Percentiles rank a stretch among this genome's conserved stretches.
Evolutionary conservation across 495 filamentous ascomycete genomes (phyloP).

Genomic region (Penicillium malachiteum): DNA sequence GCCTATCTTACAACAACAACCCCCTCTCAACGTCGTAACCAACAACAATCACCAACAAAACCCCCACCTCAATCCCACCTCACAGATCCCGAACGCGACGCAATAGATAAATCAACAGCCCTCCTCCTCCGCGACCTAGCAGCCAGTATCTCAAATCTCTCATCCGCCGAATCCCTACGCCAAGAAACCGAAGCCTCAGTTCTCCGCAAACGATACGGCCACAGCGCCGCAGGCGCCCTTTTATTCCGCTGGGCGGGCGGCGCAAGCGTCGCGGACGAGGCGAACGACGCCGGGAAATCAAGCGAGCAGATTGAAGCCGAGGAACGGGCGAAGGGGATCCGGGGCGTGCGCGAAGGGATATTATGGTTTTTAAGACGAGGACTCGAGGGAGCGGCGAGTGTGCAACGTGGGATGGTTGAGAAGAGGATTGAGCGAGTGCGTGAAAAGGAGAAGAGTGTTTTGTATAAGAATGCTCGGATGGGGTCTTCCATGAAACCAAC

Average conservation of each 20-base stretch:
- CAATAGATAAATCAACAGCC: conserved; percentile 83
- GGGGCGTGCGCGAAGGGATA: conserved; percentile 71
- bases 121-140: conserved; percentile 79
- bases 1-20: conserved; percentile 81
- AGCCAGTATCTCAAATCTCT: conserved; percentile 69
- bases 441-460: conserved; percentile 83
- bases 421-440: conserved; percentile 76
- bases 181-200: conserved; percentile 66
- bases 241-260: conserved; percentile 71
- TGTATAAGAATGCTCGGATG: conserved; percentile 57
- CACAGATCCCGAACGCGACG: conserved; percentile 68
- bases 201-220: conserved; percentile 66
- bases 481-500: not conserved
- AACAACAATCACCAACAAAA: conserved; percentile 25
- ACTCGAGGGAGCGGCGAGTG: conserved; percentile 70
- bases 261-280: conserved; percentile 20
- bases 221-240: conserved; percentile 23
- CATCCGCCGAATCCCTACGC: conserved; percentile 78
- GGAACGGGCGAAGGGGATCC: conserved; percentile 56
- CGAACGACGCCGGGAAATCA: conserved; percentile 40
- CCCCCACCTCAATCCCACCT: conserved; percentile 41
- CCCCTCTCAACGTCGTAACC: conserved; percentile 41
- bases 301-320: conserved; percentile 70
- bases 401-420: conserved; percentile 90
- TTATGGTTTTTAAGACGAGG: conserved; percentile 75